These are phyloP conservation scores for Oidiodendron maius DNA, from an alignment of 495 filamentous ascomycete genomes.

Conservation along the genomic window DNA sequence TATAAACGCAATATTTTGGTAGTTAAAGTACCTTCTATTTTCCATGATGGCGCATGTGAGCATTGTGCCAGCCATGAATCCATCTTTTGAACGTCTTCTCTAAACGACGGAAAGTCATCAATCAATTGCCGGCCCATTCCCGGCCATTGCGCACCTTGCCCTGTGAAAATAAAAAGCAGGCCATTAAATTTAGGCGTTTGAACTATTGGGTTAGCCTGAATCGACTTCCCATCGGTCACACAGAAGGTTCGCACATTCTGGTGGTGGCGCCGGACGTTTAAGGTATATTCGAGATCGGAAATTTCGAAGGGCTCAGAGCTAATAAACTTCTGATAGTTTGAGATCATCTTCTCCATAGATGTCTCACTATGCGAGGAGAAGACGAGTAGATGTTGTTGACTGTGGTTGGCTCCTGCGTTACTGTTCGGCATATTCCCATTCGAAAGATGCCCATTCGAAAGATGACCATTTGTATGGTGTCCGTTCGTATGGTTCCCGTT, in stretches of 20 bases:
- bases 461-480: no score
- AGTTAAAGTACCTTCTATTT: constrained; percentile 15
- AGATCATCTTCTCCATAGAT: constrained; percentile 3
- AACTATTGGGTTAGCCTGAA: background rate
- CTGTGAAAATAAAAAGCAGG: constrained; percentile 25
- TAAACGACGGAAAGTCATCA: constrained; percentile 1
- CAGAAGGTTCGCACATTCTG: constrained; percentile 14
- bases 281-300: constrained; percentile 8
- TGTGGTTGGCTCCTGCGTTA: background rate
- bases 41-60: background rate
- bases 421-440: no score
- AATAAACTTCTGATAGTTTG: background rate
- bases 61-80: background rate
- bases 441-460: no score
- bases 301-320: constrained; percentile 19
- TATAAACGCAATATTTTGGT: background rate
- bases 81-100: constrained; percentile 1
- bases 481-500: no score
- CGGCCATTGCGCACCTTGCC: constrained; percentile 38
- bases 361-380: constrained; percentile 14
- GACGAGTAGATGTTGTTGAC: background rate
- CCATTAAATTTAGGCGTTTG: background rate
- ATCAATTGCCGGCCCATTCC: constrained; percentile 49
- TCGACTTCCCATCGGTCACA: background rate
- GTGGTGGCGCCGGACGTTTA: background rate